Conservation (phyloP, 495 filamentous ascomycete genomes). For the Hypoxylon fragiforme region DNA sequence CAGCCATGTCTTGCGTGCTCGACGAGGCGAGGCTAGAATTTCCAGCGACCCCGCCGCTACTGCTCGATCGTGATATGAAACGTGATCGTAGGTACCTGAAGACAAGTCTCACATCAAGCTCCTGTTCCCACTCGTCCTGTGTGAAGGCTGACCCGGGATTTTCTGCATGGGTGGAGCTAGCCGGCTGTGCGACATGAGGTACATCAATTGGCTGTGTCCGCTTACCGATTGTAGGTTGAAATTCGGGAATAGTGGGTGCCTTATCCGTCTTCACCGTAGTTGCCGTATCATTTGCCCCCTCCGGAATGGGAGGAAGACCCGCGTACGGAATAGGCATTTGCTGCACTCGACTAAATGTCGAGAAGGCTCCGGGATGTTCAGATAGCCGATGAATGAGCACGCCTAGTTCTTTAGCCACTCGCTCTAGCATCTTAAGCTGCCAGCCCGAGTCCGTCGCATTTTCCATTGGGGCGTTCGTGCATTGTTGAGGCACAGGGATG, state of each 20-base stretch:
- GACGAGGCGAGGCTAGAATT: conserved; percentile 51
- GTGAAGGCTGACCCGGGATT: conserved; percentile 41
- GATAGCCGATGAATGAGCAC: conserved; percentile 79
- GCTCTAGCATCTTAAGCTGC: conserved; percentile 77
- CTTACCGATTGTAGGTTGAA: conserved; percentile 51
- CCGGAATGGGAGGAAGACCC: conserved; percentile 58
- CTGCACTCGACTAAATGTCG: conserved; percentile 64
- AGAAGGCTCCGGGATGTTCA: conserved; percentile 78
- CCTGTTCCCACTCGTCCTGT: conserved; percentile 84
- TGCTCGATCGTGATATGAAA: conserved; percentile 56
- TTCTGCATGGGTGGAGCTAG: conserved; percentile 23
- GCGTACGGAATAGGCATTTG: conserved; percentile 58
- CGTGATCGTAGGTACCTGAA: conserved; percentile 81
- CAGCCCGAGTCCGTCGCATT: conserved; percentile 58
- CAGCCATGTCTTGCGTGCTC: conserved; percentile 65
- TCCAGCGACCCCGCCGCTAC: conserved; percentile 30
- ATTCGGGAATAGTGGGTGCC: conserved; percentile 43
- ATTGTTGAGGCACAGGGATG: conserved; percentile 20
- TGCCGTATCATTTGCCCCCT: conserved; percentile 41
- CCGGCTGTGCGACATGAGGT: conserved; percentile 18
- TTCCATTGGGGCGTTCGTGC: conserved; percentile 20
- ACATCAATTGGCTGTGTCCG: conserved; percentile 35
- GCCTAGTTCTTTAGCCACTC: conserved; percentile 85
- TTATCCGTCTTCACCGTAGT: conserved; percentile 22
- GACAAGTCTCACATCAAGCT: conserved; percentile 83